Evolutionary conservation across 805 yeast genomes (phyloP).

Genomic region (Yarrowia sp.): DNA sequence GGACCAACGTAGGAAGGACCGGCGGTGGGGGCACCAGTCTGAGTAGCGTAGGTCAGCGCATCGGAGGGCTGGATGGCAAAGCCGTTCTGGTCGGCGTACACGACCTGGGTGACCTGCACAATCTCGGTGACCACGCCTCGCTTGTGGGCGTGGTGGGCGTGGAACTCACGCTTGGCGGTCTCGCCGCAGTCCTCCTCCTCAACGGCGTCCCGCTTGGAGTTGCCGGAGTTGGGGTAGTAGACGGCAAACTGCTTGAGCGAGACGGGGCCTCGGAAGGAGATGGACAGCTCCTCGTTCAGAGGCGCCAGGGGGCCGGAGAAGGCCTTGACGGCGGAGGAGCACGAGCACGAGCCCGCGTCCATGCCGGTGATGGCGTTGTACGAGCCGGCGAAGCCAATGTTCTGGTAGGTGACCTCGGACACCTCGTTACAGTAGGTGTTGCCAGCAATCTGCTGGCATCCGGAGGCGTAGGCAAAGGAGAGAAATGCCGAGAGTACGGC

Average conservation of each 20-base stretch:
- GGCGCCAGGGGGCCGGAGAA: slow-evolving; percentile 78
- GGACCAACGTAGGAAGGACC: slow-evolving; percentile 15
- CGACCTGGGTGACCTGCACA: slow-evolving; percentile 56
- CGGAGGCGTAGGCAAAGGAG: slow-evolving; percentile 27
- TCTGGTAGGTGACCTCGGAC: slow-evolving; percentile 60
- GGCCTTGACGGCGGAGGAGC: slow-evolving; percentile 50
- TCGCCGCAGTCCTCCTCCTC: slow-evolving; percentile 33
- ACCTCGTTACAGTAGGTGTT: slow-evolving; percentile 81
- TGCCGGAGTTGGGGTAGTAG: slow-evolving; percentile 56
- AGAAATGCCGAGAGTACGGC: slow-evolving; percentile 24
- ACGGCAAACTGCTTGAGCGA: slow-evolving; percentile 83
- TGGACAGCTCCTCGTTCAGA: slow-evolving; percentile 79
- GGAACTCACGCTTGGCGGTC: slow-evolving; percentile 32
- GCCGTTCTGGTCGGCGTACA: slow-evolving; percentile 25
- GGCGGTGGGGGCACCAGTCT: slow-evolving; percentile 30
- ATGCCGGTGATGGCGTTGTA: slow-evolving; percentile 77
- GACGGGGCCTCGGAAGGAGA: slow-evolving; percentile 89
- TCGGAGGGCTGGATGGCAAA: slow-evolving; percentile 27
- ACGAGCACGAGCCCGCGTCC: slow-evolving; percentile 64
- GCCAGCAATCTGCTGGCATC: slow-evolving; percentile 50
- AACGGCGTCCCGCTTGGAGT: slow-evolving; percentile 53
- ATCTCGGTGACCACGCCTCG: slow-evolving; percentile 75
- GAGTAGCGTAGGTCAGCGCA: slow-evolving; percentile 29
- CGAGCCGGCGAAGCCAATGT: slow-evolving; percentile 82
- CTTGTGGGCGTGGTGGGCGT: slow-evolving; percentile 52